Evolutionary conservation across 257 asterid species (phyloP).

Genomic region (Ligustrum vulgare): DNA sequence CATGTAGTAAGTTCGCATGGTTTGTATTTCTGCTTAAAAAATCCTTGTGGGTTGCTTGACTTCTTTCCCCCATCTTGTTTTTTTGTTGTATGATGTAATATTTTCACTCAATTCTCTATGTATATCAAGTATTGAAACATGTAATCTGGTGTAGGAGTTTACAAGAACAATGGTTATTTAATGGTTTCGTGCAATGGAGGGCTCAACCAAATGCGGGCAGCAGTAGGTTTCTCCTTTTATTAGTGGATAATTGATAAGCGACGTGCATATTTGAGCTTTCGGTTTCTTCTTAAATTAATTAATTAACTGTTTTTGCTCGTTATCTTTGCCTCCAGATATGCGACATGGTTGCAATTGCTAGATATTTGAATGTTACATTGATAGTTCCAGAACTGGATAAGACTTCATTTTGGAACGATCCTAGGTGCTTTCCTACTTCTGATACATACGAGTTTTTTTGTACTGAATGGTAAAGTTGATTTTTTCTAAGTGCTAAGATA

Average conservation of each 20-base stretch:
- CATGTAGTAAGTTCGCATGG: neutral
- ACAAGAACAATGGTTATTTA: constrained; percentile 92
- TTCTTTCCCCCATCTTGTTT: neutral
- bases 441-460: neutral
- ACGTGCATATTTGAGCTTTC: neutral
- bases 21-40: too few species aligned
- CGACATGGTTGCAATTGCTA: constrained; percentile 96
- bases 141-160: constrained; percentile 55
- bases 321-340: constrained; percentile 63
- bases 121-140: neutral
- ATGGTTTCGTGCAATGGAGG: constrained; percentile 99
- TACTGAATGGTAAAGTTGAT: neutral
- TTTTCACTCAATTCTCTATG: neutral
- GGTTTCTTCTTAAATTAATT: neutral
- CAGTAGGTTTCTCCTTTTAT: constrained; percentile 49
- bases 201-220: constrained; percentile 97
- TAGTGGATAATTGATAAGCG: neutral
- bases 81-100: neutral
- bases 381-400: constrained; percentile 96
- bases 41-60: too few species aligned
- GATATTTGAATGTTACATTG: constrained; percentile 84
- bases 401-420: constrained; percentile 98
- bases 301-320: neutral
- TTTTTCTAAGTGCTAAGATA: neutral
- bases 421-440: constrained; percentile 52